Evolutionary conservation across 2,329 filamentous ascomycete species (phyloP).

Genomic region (Sphaerulina vaccinii): DNA sequence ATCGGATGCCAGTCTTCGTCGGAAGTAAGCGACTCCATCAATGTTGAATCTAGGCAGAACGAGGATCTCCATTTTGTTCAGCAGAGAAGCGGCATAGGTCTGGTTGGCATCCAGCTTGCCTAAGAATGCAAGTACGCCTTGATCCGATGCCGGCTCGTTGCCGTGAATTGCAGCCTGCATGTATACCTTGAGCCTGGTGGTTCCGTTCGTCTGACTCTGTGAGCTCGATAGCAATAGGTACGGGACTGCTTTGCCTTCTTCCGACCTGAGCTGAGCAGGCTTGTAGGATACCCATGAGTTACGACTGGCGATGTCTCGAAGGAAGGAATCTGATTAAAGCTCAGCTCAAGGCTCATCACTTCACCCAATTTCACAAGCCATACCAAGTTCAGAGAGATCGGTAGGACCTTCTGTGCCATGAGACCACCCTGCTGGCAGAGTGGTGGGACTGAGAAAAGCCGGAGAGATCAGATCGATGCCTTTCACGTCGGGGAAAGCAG

Average conservation of each 20-base stretch:
- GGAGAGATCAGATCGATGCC: conserved; percentile 36
- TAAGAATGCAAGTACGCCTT: conserved; percentile 38
- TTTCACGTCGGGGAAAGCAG: conserved; percentile 35
- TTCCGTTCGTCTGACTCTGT: neutral
- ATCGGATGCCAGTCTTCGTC: conserved; percentile 38
- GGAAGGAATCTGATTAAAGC: conserved; percentile 26
- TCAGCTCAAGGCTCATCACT: too few species aligned
- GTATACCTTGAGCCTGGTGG: conserved; percentile 32
- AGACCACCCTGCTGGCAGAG: conserved; percentile 33
- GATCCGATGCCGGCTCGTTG: conserved; percentile 41
- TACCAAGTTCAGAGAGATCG: conserved; percentile 27
- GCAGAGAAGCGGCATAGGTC: conserved; percentile 35
- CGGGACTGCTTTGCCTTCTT: conserved; percentile 38
- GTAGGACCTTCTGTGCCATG: conserved; percentile 38
- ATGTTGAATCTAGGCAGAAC: conserved; percentile 40
- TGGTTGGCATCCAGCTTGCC: conserved; percentile 38
- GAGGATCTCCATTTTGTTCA: conserved; percentile 38
- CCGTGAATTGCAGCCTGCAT: conserved; percentile 41
- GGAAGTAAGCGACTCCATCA: conserved; percentile 40
- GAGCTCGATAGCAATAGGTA: conserved; percentile 31
- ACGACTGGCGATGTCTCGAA: conserved; percentile 33
- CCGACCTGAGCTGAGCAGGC: conserved; percentile 34
- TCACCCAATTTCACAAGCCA: neutral
- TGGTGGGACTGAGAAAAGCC: conserved; percentile 34
- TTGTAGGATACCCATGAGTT: conserved; percentile 38